Evolutionary conservation across 805 yeast species (phyloP), one percentile per base, ranked within the genome.

Genomic region (Saturnispora serradocipensis): DNA sequence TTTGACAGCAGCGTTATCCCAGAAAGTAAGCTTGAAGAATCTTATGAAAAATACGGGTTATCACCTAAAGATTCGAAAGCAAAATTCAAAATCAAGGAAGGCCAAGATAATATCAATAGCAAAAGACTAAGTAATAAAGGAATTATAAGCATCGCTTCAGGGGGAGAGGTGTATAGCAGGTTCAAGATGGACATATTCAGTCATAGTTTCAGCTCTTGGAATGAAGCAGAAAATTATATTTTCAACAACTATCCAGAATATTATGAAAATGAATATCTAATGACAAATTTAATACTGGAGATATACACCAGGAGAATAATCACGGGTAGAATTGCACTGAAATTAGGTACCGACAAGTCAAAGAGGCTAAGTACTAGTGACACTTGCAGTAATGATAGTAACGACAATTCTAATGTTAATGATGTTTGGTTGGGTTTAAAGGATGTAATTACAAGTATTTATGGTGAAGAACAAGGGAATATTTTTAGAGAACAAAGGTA

Each of bases 401-500:
- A 30, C 11, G 15, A 30, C 11, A 30, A 30, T 4, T 36, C 30
- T 4, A 38, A 36, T 22, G 32, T 48, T 1, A 52, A 51, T 25
- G 63, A 63, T 5, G 63, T 64, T 28, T 63, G 66, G 49, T 57
- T 61, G 2, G 78, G 76, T 3, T 67, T 82, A 54, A 65, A 73
- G 40, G 77, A 77, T 53, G 66, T 84, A 61, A 82, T 82, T 16
- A 73, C 75, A 43, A 66, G 82, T 24, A 74, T 84, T 40, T 79
- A 69, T 32, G 76, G 77, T 6, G 63, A 64, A 20, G 62, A 61
- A 3, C 66, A 63, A 38, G 49, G 57, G 20, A 24, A 45, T 1
- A 54, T 62, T 36, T 61, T 64, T 53, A 48, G 52, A 24, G 60
- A 58, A 22, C 66, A 63, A 40, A 46, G 46, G 25, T 36, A 10